phyloP scores from a whole-genome alignment of 2,329 filamentous ascomycete genomes.

The Fusarium sp. region DNA sequence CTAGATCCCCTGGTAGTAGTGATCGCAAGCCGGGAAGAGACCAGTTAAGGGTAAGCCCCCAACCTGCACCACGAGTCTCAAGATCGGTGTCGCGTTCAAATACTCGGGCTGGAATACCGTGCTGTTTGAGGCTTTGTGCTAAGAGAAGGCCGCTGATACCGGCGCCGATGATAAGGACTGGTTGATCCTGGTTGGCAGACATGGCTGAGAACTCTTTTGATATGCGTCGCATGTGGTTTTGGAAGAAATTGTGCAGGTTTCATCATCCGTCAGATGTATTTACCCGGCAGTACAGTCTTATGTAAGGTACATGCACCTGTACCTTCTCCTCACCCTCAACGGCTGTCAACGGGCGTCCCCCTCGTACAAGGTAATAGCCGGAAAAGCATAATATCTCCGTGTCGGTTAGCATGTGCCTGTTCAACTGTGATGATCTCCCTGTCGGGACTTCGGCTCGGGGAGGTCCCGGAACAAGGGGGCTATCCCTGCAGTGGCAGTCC shows the following conservation, averaged over 20 bases:
- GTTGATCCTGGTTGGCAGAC: slow-evolving; percentile 24
- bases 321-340: neutral
- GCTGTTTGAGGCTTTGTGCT: slow-evolving; percentile 52
- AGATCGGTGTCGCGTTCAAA: slow-evolving; percentile 67
- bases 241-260: neutral
- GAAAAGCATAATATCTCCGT: neutral
- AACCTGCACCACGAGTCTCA: slow-evolving; percentile 65
- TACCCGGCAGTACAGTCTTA: neutral
- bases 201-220: neutral
- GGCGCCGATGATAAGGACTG: slow-evolving; percentile 55
- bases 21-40: slow-evolving; percentile 65
- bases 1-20: slow-evolving; percentile 63
- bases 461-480: slow-evolving; percentile 8
- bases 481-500: neutral
- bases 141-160: slow-evolving; percentile 56
- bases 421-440: neutral
- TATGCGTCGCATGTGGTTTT: neutral
- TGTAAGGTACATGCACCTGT: neutral
- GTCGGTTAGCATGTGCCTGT: neutral
- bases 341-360: neutral
- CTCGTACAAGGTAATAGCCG: neutral
- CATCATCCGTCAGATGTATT: neutral
- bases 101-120: slow-evolving; percentile 59
- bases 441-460: neutral
- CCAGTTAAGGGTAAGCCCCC: slow-evolving; percentile 76